These are phyloP conservation scores for Flammula alnicola DNA, from an alignment of 1,284 basidiomycete species.

Conservation along the genomic window DNA sequence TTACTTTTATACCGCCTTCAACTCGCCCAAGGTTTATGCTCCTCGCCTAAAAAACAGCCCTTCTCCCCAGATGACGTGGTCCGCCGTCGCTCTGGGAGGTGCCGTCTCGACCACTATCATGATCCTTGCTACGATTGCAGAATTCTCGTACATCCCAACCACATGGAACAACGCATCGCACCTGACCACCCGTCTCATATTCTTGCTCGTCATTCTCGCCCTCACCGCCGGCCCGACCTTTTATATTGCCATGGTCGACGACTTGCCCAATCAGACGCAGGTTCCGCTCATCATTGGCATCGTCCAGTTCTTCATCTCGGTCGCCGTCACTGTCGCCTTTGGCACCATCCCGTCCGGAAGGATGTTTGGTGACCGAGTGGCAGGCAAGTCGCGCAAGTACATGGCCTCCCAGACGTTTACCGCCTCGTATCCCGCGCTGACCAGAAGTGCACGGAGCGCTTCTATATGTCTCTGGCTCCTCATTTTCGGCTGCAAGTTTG, in stretches of 20 bases:
- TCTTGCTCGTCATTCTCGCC: constrained; percentile 85
- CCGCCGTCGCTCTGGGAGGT: constrained; percentile 90
- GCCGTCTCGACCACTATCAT: constrained; percentile 90
- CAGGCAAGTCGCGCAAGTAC: constrained; percentile 92
- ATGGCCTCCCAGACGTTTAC: constrained; percentile 97
- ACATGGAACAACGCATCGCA: constrained; percentile 98
- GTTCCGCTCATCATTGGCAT: constrained; percentile 86
- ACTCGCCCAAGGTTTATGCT: constrained; percentile 93
- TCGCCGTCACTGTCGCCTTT: constrained; percentile 80
- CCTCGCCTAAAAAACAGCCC: constrained; percentile 61
- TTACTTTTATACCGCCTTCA: constrained; percentile 96
- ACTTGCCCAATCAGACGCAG: constrained; percentile 48
- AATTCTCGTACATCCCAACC: constrained; percentile 95
- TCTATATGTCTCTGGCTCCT: constrained; percentile 89
- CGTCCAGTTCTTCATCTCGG: constrained; percentile 89
- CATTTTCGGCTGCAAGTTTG: constrained; percentile 91
- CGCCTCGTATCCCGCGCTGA: constrained; percentile 86
- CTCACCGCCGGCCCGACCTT: constrained; percentile 89
- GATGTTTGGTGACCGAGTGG: constrained; percentile 95
- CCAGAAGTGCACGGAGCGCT: constrained; percentile 69
- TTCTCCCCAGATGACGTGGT: constrained; percentile 87
- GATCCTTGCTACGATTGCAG: constrained; percentile 88
- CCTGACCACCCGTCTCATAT: constrained; percentile 85
- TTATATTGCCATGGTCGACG: constrained; percentile 85
- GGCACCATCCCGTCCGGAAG: constrained; percentile 88